Percentiles rank a stretch among this genome's conserved stretches.
Evolutionary conservation across 2,329 filamentous ascomycete genomes (phyloP).

Genomic region (Trichoderma sp.): DNA sequence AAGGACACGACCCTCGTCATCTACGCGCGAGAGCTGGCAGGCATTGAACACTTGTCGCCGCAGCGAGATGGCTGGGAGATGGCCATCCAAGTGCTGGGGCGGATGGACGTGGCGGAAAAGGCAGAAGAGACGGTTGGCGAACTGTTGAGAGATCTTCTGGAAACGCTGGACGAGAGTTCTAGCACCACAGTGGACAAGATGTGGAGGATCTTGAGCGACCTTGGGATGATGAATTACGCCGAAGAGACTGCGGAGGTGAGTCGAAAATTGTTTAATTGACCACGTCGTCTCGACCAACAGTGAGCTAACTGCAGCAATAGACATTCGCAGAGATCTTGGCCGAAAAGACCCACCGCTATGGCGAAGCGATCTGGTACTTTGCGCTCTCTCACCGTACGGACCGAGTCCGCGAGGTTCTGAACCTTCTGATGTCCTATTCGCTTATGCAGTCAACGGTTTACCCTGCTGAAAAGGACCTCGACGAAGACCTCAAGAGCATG

Average conservation of each 20-base stretch:
- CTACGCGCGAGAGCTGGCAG: slow-evolving; percentile 71
- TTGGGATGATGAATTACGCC: slow-evolving; percentile 78
- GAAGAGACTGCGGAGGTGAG: slow-evolving; percentile 80
- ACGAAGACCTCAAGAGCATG: slow-evolving; percentile 69
- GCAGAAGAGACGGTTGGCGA: slow-evolving; percentile 75
- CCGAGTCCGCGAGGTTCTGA: slow-evolving; percentile 83
- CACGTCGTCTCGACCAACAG: neutral
- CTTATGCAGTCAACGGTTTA: slow-evolving; percentile 82
- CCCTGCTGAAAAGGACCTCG: slow-evolving; percentile 71
- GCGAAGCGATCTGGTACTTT: slow-evolving; percentile 87
- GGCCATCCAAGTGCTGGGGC: slow-evolving; percentile 77
- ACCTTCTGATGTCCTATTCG: slow-evolving; percentile 84
- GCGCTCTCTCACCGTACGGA: slow-evolving; percentile 76
- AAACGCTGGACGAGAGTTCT: slow-evolving; percentile 64
- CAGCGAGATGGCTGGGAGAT: slow-evolving; percentile 82
- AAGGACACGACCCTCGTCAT: slow-evolving; percentile 78
- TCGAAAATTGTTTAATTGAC: neutral
- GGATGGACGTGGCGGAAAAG: slow-evolving; percentile 72
- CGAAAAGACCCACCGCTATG: slow-evolving; percentile 74
- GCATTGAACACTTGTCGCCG: slow-evolving; percentile 53
- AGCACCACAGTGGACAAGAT: slow-evolving; percentile 77
- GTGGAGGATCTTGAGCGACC: slow-evolving; percentile 73
- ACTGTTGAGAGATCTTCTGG: slow-evolving; percentile 69
- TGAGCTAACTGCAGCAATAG: slow-evolving; percentile 50
- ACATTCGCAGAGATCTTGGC: slow-evolving; percentile 80